These are phyloP conservation scores for Tetracladium marchalianum DNA, from an alignment of 495 filamentous ascomycete genomes.

Conservation along the genomic window DNA sequence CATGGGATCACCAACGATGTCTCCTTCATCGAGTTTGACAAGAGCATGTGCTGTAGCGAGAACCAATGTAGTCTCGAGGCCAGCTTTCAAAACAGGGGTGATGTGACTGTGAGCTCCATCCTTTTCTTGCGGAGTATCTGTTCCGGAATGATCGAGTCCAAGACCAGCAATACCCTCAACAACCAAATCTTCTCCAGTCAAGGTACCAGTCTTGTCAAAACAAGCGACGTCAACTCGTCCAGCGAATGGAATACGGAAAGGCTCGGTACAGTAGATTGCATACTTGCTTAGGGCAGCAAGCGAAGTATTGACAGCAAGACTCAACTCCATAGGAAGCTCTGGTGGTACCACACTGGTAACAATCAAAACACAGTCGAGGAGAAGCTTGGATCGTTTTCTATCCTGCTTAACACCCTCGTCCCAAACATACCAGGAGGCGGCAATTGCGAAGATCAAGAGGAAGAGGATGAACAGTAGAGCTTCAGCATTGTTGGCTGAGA, in stretches of 20 bases:
- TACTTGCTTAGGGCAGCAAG: conserved; percentile 86
- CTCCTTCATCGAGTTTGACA: conserved; percentile 92
- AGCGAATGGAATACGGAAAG: conserved; percentile 97
- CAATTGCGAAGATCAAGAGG: conserved; percentile 89
- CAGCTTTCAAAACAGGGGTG: conserved; percentile 51
- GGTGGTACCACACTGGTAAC: conserved; percentile 95
- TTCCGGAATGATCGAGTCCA: conserved; percentile 52
- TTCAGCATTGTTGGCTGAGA: conserved; percentile 93
- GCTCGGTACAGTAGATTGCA: conserved; percentile 98
- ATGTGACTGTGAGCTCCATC: conserved; percentile 73
- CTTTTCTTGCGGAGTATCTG: conserved; percentile 53
- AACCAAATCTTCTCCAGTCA: conserved; percentile 94
- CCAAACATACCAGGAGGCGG: conserved; percentile 99
- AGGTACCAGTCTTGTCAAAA: conserved; percentile 97
- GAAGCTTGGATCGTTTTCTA: conserved; percentile 90
- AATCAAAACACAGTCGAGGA: conserved; percentile 95
- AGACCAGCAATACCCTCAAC: conserved; percentile 96
- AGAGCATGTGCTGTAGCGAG: conserved; percentile 92
- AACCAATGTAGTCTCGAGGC: conserved; percentile 79
- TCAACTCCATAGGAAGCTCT: conserved; percentile 96
- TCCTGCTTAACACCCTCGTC: conserved; percentile 87
- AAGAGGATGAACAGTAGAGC: conserved; percentile 95
- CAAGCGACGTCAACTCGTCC: conserved; percentile 94
- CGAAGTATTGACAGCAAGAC: conserved; percentile 97
- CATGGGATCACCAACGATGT: conserved; percentile 97